Conservation (phyloP, 2,329 filamentous ascomycete genomes). For the Bisporella sp. region DNA sequence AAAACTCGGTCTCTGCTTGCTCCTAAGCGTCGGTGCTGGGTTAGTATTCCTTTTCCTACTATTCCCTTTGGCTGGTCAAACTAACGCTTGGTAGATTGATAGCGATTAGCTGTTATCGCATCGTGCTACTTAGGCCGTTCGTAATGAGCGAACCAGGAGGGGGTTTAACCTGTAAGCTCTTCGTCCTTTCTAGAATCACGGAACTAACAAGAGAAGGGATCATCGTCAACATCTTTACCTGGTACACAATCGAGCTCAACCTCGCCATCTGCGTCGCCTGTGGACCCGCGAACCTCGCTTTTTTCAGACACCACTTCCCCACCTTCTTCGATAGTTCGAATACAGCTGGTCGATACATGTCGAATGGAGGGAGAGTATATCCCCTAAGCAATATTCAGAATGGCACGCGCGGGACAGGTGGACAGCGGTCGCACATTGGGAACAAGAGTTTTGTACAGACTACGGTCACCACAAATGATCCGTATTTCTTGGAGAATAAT, state of each 20-base stretch:
- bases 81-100: too few relatives aligned
- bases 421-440: too few relatives aligned
- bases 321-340: not conserved
- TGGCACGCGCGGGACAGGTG: too few relatives aligned
- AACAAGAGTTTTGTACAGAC: too few relatives aligned
- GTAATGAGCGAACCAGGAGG: not conserved
- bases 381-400: not conserved
- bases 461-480: too few relatives aligned
- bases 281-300: not conserved
- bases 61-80: too few relatives aligned
- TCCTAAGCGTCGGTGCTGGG: conserved; percentile 23
- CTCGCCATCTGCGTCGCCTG: conserved; percentile 2
- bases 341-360: not conserved
- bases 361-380: not conserved
- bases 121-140: not conserved
- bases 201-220: not conserved
- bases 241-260: conserved; percentile 2
- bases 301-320: not conserved
- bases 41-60: too few relatives aligned
- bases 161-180: not conserved
- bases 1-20: conserved; percentile 35
- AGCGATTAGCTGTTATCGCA: too few relatives aligned
- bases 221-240: not conserved
- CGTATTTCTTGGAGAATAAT: too few relatives aligned
- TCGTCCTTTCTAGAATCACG: not conserved